A percentile compares a stretch with the other conserved stretches of the same genome.
These are phyloP conservation scores for Phytophthora colocasiae DNA, from an alignment of 352 stramenopile genomes.

Conservation along the genomic window DNA sequence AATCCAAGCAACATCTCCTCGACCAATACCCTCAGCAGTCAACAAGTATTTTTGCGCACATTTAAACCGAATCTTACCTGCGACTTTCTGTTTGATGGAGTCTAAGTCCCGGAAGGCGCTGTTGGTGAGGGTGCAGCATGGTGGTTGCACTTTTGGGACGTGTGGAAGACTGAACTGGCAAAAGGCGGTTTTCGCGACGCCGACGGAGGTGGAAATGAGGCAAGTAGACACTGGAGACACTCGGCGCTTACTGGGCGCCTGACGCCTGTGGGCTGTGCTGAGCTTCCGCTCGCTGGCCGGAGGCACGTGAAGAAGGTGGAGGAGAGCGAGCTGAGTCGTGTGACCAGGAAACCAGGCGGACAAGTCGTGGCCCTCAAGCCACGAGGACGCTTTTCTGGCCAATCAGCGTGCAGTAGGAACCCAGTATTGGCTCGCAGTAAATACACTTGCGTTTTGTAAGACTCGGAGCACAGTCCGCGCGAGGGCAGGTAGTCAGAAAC, in stretches of 20 bases:
- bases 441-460: conserved; percentile 25
- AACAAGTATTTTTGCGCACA: background rate
- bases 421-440: conserved; percentile 30
- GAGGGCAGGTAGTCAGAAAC: conserved; percentile 15
- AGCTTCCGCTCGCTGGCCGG: conserved; percentile 37
- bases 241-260: conserved; percentile 28
- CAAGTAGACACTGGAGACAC: conserved; percentile 6
- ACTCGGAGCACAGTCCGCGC: conserved; percentile 15
- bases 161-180: conserved; percentile 15
- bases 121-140: conserved; percentile 69
- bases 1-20: conserved; percentile 8
- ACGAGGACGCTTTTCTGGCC: conserved; percentile 16
- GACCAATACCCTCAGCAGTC: background rate
- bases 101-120: conserved; percentile 64
- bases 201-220: background rate
- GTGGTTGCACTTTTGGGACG: background rate
- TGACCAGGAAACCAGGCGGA: conserved; percentile 5
- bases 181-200: conserved; percentile 17
- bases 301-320: conserved; percentile 21
- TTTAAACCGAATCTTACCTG: conserved; percentile 32
- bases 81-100: conserved; percentile 58
- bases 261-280: conserved; percentile 37
- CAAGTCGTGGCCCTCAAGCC: conserved; percentile 16
- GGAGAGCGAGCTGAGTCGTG: conserved; percentile 17
- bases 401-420: conserved; percentile 19